These are phyloP conservation scores for Podospora fimiseda DNA, from an alignment of 495 filamentous ascomycete species.

Conservation along the genomic window DNA sequence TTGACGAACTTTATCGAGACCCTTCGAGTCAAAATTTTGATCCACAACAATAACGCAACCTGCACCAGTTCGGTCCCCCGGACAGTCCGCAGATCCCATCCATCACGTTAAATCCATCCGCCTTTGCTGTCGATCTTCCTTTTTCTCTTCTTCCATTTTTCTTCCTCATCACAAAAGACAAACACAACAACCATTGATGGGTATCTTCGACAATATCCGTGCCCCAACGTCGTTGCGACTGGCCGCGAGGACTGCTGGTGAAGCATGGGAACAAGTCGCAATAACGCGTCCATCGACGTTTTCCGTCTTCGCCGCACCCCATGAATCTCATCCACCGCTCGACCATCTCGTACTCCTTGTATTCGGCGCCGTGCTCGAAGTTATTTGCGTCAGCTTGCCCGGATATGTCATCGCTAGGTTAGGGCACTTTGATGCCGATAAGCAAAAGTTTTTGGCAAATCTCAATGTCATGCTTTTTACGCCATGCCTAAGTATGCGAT, in stretches of 20 bases:
- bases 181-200: slow-evolving; percentile 24
- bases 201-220: slow-evolving; percentile 37
- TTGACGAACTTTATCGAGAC: not conserved
- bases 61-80: not conserved
- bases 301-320: slow-evolving; percentile 26
- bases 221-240: slow-evolving; percentile 61
- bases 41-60: not conserved
- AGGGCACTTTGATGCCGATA: slow-evolving; percentile 89
- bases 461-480: slow-evolving; percentile 92
- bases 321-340: slow-evolving; percentile 55
- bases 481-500: slow-evolving; percentile 82
- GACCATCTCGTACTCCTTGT: slow-evolving; percentile 76
- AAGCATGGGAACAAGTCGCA: slow-evolving; percentile 14
- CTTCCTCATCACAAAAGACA: not conserved
- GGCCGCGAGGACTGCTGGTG: slow-evolving; percentile 29
- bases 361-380: slow-evolving; percentile 93
- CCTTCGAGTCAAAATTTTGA: not conserved
- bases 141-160: not conserved
- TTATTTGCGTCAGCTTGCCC: slow-evolving; percentile 88
- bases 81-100: no score
- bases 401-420: slow-evolving; percentile 88
- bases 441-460: slow-evolving; percentile 93
- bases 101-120: no score
- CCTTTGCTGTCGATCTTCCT: not conserved
- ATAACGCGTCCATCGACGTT: slow-evolving; percentile 22